phyloP scores from a whole-genome alignment of 2,329 filamentous ascomycete genomes.

The Aspergillus novoparasiticus region DNA sequence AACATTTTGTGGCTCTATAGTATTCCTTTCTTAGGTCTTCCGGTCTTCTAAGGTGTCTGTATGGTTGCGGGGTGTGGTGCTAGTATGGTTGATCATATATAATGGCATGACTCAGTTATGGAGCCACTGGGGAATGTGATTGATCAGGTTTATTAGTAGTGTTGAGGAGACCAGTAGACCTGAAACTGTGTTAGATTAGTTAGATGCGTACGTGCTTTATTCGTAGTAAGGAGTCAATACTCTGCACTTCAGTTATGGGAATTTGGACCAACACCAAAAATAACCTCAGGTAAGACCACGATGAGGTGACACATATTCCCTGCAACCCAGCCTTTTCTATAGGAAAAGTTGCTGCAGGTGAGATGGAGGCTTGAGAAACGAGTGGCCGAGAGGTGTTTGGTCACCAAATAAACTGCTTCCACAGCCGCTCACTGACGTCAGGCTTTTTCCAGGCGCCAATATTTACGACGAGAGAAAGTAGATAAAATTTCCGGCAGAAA shows the following conservation, averaged over 20 bases:
- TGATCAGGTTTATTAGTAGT: not conserved
- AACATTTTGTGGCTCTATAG: not conserved
- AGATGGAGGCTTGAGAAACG: not conserved
- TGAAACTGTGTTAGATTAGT: not conserved
- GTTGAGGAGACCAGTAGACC: not conserved
- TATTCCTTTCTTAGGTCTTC: not conserved
- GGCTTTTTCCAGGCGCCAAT: not conserved
- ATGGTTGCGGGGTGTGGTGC: not conserved
- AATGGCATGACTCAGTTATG: not conserved
- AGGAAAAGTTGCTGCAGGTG: not conserved
- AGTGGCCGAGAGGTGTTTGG: not conserved
- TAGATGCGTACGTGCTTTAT: not conserved
- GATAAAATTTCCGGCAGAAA: not conserved
- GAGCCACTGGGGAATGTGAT: not conserved
- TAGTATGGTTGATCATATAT: not conserved
- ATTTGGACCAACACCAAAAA: not conserved
- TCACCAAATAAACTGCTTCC: slow-evolving; percentile 8
- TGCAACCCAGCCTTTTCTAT: not conserved
- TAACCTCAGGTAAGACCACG: not conserved
- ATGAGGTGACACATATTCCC: not conserved
- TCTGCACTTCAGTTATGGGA: not conserved
- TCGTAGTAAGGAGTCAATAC: not conserved
- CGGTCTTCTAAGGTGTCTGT: not conserved
- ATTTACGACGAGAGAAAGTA: not conserved
- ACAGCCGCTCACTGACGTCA: slow-evolving; percentile 24